phyloP scores from a whole-genome alignment of 106 monocot species.

The Agapanthus africanus region DNA sequence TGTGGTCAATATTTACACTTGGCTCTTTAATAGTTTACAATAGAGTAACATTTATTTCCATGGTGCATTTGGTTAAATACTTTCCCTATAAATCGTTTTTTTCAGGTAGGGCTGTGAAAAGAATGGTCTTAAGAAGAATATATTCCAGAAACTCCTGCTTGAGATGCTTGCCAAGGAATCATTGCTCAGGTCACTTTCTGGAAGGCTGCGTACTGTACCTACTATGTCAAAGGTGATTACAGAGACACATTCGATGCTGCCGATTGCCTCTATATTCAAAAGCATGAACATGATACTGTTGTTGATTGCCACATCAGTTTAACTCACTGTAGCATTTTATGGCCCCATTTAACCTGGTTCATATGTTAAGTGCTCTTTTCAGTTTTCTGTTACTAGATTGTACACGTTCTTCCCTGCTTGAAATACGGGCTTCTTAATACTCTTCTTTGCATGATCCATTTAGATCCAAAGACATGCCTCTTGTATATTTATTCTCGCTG shows the following conservation, averaged over 20 bases:
- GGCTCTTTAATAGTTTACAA: no score
- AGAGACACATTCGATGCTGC: conserved; percentile 12
- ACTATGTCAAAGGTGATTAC: conserved; percentile 11
- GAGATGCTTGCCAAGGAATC: not conserved
- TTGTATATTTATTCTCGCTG: conserved; percentile 25
- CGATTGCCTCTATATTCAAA: conserved; percentile 14
- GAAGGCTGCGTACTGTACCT: not conserved
- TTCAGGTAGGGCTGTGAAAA: not conserved
- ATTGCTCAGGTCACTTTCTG: conserved; percentile 4
- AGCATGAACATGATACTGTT: conserved; percentile 11
- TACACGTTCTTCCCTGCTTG: conserved; percentile 8
- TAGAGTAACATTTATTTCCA: no score
- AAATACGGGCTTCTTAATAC: conserved; percentile 1
- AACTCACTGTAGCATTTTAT: conserved; percentile 12
- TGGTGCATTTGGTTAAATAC: no score
- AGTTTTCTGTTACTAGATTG: conserved; percentile 30
- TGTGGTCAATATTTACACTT: no score
- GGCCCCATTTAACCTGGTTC: conserved; percentile 15
- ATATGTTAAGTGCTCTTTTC: conserved; percentile 18
- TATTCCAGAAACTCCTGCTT: not conserved
- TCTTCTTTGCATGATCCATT: conserved; percentile 16
- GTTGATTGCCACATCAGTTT: conserved; percentile 15
- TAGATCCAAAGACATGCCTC: conserved; percentile 13
- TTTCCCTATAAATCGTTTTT: not conserved
- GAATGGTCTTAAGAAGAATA: conserved; percentile 1